These are phyloP conservation scores for Leccinum arenicola DNA, from an alignment of 768 basidiomycete genomes.

Conservation along the genomic window DNA sequence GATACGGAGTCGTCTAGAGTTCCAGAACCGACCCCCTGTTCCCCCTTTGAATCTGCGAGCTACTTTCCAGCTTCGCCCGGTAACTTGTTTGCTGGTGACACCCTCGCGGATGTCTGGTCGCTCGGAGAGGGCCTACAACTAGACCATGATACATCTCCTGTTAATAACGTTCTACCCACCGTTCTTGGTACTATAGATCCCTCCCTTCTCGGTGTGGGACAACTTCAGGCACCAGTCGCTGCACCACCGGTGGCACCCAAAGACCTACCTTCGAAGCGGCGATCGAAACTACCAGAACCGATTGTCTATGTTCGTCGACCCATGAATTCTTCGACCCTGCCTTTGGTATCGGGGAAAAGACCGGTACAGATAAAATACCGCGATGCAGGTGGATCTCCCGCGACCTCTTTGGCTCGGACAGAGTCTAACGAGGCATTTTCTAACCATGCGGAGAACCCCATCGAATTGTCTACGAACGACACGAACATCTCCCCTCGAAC, in stretches of 20 bases:
- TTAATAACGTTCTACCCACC: background rate
- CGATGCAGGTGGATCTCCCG: slow-evolving; percentile 5
- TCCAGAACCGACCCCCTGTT: background rate
- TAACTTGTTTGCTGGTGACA: slow-evolving; percentile 1
- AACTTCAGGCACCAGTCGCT: background rate
- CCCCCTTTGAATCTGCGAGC: background rate
- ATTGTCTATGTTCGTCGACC: slow-evolving; percentile 32
- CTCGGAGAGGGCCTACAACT: background rate
- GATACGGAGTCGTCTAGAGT: background rate
- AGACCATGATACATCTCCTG: background rate
- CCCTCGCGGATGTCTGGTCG: slow-evolving; percentile 5
- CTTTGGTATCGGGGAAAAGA: slow-evolving; percentile 21
- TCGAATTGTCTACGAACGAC: background rate
- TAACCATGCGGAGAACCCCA: background rate
- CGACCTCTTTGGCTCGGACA: slow-evolving; percentile 1
- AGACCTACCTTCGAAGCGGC: slow-evolving; percentile 2
- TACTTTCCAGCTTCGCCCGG: slow-evolving; percentile 5
- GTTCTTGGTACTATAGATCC: slow-evolving; percentile 28
- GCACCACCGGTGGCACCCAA: background rate
- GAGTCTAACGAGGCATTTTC: background rate
- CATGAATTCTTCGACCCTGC: slow-evolving; percentile 18
- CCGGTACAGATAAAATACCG: slow-evolving; percentile 33
- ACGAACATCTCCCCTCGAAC: background rate
- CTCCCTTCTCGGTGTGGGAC: slow-evolving; percentile 24
- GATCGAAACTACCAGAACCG: slow-evolving; percentile 22